A percentile compares a stretch with the other conserved stretches of the same genome.
These are phyloP conservation scores for Microsporum ferrugineum DNA, from an alignment of 2,329 filamentous ascomycete species.

Conservation along the genomic window DNA sequence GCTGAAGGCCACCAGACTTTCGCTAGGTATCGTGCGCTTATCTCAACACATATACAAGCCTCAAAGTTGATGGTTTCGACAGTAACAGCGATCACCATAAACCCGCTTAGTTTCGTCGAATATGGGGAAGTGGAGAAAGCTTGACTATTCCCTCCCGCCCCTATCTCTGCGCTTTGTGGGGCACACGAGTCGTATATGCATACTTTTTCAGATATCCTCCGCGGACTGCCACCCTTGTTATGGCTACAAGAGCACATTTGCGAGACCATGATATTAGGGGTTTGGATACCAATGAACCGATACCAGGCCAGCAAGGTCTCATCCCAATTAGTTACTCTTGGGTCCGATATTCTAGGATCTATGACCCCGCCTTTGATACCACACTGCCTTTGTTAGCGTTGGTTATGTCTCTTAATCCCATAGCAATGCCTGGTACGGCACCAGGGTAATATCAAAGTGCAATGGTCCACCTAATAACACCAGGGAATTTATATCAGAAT, in stretches of 20 bases:
- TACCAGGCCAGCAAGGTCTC: neutral
- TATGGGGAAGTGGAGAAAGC: neutral
- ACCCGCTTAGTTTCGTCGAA: neutral
- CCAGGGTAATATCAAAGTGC: neutral
- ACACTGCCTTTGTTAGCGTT: neutral
- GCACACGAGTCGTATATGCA: neutral
- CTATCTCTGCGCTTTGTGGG: neutral
- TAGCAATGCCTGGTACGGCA: neutral
- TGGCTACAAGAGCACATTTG: neutral
- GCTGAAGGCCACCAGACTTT: neutral
- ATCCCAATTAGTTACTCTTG: neutral
- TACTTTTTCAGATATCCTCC: neutral
- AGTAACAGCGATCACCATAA: neutral
- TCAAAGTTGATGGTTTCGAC: neutral
- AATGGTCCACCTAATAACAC: neutral
- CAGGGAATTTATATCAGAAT: neutral
- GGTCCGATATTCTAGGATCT: neutral
- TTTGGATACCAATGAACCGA: neutral
- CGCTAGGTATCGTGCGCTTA: neutral
- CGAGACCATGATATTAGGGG: neutral
- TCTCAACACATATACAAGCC: neutral
- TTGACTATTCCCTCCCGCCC: neutral
- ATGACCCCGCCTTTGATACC: neutral
- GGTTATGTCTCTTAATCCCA: neutral
- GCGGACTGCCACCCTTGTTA: neutral